These are phyloP conservation scores for Penicillium odoratum DNA, from an alignment of 495 filamentous ascomycete species.

Conservation along the genomic window DNA sequence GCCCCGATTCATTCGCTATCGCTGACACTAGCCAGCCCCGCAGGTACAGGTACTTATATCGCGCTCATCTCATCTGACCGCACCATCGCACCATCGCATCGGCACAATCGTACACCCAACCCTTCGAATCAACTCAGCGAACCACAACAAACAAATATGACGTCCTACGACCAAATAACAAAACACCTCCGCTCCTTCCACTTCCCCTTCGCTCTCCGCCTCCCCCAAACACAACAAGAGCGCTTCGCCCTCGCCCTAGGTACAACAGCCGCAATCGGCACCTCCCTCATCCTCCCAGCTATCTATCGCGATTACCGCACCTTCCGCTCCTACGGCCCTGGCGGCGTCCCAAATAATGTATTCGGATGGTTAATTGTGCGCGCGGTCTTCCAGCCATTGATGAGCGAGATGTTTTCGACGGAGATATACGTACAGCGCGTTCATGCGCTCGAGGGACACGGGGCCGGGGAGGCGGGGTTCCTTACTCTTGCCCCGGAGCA, in stretches of 20 bases:
- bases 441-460: slow-evolving; percentile 28
- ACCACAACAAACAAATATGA: background rate
- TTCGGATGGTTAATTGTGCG: slow-evolving; percentile 36
- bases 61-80: background rate
- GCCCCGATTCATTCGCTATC: background rate
- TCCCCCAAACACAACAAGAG: slow-evolving; percentile 15
- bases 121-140: too few relatives aligned
- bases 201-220: slow-evolving; percentile 12
- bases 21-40: too few relatives aligned
- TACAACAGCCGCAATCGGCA: slow-evolving; percentile 24
- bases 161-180: slow-evolving; percentile 10
- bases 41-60: too few relatives aligned
- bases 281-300: slow-evolving; percentile 25
- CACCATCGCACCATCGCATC: background rate
- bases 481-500: slow-evolving; percentile 20
- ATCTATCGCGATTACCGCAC: slow-evolving; percentile 35
- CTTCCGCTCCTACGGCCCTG: slow-evolving; percentile 36
- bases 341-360: slow-evolving; percentile 34
- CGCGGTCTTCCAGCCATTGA: slow-evolving; percentile 30
- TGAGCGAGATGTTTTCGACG: slow-evolving; percentile 35
- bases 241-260: slow-evolving; percentile 21
- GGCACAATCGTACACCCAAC: too few relatives aligned
- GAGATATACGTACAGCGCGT: slow-evolving; percentile 30
- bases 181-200: slow-evolving; percentile 10
- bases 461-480: slow-evolving; percentile 24